Evolutionary conservation across 768 basidiomycete genomes (phyloP).

Genomic region (Phaffia australis): DNA sequence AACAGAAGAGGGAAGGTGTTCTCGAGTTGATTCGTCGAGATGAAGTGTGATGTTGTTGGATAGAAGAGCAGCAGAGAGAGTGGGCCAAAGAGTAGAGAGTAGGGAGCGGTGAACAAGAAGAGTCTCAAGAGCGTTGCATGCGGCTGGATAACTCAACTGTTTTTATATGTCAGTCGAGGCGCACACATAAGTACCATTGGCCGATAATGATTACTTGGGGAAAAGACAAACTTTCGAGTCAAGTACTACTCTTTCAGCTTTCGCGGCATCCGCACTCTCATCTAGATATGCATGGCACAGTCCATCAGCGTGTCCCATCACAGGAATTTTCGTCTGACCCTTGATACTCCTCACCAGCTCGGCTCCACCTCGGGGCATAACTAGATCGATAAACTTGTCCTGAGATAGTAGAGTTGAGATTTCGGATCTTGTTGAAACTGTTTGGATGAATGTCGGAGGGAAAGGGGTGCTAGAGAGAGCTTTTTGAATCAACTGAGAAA

Average conservation of each 20-base stretch:
- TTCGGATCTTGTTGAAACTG: conserved; percentile 80
- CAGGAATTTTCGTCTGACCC: conserved; percentile 78
- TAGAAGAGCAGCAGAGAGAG: conserved; percentile 62
- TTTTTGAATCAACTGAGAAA: conserved; percentile 66
- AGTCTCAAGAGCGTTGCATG: conserved; percentile 87
- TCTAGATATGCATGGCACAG: conserved; percentile 85
- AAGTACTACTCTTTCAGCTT: conserved; percentile 67
- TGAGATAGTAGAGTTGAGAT: conserved; percentile 74
- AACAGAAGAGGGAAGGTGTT: conserved; percentile 42
- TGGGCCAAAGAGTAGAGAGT: conserved; percentile 65
- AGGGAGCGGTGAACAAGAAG: conserved; percentile 70
- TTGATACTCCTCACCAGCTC: conserved; percentile 79
- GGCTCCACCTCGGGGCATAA: conserved; percentile 92
- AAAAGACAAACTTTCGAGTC: conserved; percentile 69
- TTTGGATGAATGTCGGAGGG: conserved; percentile 73
- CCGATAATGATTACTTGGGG: not conserved
- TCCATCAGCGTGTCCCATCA: conserved; percentile 99
- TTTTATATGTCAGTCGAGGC: not conserved
- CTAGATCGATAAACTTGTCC: conserved; percentile 88
- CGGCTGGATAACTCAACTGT: conserved; percentile 87
- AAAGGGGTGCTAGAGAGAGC: conserved; percentile 64
- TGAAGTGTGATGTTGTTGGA: conserved; percentile 59
- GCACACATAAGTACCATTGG: not conserved
- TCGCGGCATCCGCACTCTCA: conserved; percentile 62
- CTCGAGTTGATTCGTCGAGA: conserved; percentile 60